Evolutionary conservation across 805 yeast genomes (phyloP), one percentile per base, ranked within the genome.

Genomic region (Candida railenensis): DNA sequence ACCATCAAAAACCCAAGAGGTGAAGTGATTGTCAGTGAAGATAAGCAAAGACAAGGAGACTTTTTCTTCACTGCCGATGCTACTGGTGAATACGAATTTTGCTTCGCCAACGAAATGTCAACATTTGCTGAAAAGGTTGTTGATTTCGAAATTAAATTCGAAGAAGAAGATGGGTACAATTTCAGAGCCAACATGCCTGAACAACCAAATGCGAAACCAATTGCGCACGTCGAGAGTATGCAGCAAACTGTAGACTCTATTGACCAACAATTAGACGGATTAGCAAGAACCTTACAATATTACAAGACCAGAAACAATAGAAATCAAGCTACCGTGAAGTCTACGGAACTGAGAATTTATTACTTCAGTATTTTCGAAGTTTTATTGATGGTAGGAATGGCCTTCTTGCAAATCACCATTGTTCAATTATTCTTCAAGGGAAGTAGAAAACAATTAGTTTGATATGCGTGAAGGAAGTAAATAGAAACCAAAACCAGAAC

Each of bases 291-390:
- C 34, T 70, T 92, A 62, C 87, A 85, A 56, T 87, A 91, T 67
- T 90, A 91, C 75, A 87, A 83, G 68, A 83, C 95, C 11, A 85
- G 99, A 73, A 92, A 88, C 67, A 82, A 82, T 70, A 81, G 98
- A 71, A 92, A 92, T 71, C 94, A 89, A 80, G 81, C 85, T 43
- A 89, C 96, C 37, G 96, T 89, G 52, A 76, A 76, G 65, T 81
- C 89, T 43, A 89, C 96, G 28, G 88, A 85, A 59, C 71, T 83
- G 16, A 82, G 96, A 62, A 78, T 89, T 49, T 84, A 86, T 61
- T 88, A 85, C 79, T 80, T 87, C 59, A 82, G 91, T 40, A 68
- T 87, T 45, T 67, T 81, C 48, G 90, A 85, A 62, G 86, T 88
- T 53, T 62, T 80, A 37, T 73, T 85, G 55, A 86, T 86, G 79